These are phyloP conservation scores for Gossypium ekmanianum DNA, from an alignment of 345 rosid genomes.

Conservation along the genomic window DNA sequence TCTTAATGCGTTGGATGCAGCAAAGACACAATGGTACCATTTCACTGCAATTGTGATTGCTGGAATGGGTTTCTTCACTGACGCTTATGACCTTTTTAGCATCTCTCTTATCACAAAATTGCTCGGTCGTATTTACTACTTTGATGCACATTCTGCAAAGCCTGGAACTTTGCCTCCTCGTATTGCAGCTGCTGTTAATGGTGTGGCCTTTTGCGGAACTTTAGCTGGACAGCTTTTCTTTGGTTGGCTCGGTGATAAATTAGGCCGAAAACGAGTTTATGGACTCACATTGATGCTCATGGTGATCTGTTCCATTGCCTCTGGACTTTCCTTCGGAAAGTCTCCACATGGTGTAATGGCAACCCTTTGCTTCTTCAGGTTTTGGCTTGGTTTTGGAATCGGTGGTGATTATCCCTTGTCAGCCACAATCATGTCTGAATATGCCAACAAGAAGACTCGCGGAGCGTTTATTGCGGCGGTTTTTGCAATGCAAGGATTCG, in stretches of 20 bases:
- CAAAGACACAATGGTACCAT: slow-evolving; percentile 29
- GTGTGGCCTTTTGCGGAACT: slow-evolving; percentile 53
- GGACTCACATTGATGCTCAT: slow-evolving; percentile 55
- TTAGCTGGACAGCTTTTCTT: slow-evolving; percentile 54
- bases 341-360: slow-evolving; percentile 37
- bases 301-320: slow-evolving; percentile 42
- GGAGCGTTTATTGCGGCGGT: too few species aligned
- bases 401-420: slow-evolving; percentile 61
- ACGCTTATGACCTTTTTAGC: slow-evolving; percentile 33
- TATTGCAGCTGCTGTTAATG: slow-evolving; percentile 48
- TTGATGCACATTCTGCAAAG: slow-evolving; percentile 16
- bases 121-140: slow-evolving; percentile 33
- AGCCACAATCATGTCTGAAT: too few species aligned
- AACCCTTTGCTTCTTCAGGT: slow-evolving; percentile 56
- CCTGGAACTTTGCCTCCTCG: slow-evolving; percentile 47
- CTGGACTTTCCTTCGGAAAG: slow-evolving; percentile 50
- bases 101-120: slow-evolving; percentile 33
- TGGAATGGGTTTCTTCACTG: slow-evolving; percentile 40
- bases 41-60: slow-evolving; percentile 33
- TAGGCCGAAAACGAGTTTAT: slow-evolving; percentile 48
- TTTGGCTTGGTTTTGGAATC: slow-evolving; percentile 65
- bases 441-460: too few species aligned
- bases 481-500: too few species aligned
- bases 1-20: slow-evolving; percentile 30
- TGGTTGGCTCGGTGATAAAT: slow-evolving; percentile 57